Evolutionary conservation across 2,329 filamentous ascomycete genomes (phyloP).

Genomic region (Nannizzia gypsea): DNA sequence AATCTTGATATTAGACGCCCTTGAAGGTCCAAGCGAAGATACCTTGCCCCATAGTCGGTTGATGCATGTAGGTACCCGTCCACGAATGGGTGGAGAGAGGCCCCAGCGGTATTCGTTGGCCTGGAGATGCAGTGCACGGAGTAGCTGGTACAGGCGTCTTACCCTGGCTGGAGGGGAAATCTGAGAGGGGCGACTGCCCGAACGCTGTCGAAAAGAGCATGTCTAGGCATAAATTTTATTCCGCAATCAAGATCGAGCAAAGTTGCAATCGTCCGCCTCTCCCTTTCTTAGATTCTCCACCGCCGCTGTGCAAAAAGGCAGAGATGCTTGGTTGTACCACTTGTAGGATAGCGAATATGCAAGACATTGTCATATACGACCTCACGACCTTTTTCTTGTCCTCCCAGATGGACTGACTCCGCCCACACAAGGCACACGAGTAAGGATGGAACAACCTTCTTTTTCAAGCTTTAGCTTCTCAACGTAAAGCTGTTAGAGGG

Average conservation of each 20-base stretch:
- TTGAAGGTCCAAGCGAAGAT: neutral
- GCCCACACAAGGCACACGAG: neutral
- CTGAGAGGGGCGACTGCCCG: neutral
- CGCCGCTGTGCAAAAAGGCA: constrained; percentile 4
- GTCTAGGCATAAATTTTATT: neutral
- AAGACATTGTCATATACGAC: constrained; percentile 12
- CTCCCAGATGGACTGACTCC: constrained; percentile 1
- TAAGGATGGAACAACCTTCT: constrained; percentile 5
- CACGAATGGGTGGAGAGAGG: neutral
- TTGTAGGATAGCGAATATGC: constrained; percentile 9
- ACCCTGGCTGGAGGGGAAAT: neutral
- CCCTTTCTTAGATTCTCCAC: neutral
- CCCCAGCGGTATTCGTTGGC: neutral
- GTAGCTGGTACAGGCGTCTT: neutral
- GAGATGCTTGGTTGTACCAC: constrained; percentile 10
- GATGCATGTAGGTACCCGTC: constrained; percentile 2
- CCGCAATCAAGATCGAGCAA: neutral
- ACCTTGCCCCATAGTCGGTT: neutral
- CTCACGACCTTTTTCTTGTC: neutral
- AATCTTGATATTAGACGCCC: neutral
- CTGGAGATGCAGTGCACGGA: neutral
- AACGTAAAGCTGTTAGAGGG: neutral
- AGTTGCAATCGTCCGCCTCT: neutral
- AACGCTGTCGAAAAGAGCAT: neutral
- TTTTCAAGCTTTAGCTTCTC: neutral